Base-by-base conservation (phyloP, 2,329 filamentous ascomycete species). In the Colletotrichum lupini region DNA sequence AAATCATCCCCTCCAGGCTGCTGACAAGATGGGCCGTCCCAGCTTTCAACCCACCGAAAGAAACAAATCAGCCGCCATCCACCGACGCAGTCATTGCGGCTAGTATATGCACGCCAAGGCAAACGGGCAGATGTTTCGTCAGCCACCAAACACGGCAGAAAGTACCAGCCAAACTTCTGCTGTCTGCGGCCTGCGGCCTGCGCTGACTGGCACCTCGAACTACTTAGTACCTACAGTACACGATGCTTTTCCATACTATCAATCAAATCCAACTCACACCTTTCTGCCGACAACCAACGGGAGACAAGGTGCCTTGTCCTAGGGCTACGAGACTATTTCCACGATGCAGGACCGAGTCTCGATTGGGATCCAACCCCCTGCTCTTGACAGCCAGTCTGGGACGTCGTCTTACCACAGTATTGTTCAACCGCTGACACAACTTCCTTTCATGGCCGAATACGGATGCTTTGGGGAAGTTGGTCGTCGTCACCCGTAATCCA, bases 331-430 rank as follows among this genome's bases (percentile, higher is more conserved):
- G 32, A 73, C 71, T 66, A 73, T 73, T 65, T 49, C 28, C 62
- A 71, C 70, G 59, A 67, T 73, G 71, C 71, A 73, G 67, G 55
- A 56, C 37, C 60, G 49, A 70, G 60, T 65, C 71, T 66, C 71
- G 30, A 71, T 73, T 49, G 55, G 67, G 67, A 32, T 57, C 49
- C 56, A n/a, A 69, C 61, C 67, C 71, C 70, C 67, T 73, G 67
- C 61, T 52, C 16, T 7, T 58, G 58, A 53, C 58, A 68, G 16
- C 26, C 66, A 64, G 55, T 26, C 52, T 72, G 58, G 58, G 58
- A 69, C 37, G 26, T 28, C 28, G 30, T 60, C 68, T 67, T 58
- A 49, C 42, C 42, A 49, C 42, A 3, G 42, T n/a, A n/a, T 35
- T 56, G 22, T 64, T n/a, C 46, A 35, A 16, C 12, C 55, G 32